Percentiles rank a stretch among this genome's conserved stretches.
Evolutionary conservation across 1,284 basidiomycete genomes (phyloP).

Genomic region (Ustilago crameri): DNA sequence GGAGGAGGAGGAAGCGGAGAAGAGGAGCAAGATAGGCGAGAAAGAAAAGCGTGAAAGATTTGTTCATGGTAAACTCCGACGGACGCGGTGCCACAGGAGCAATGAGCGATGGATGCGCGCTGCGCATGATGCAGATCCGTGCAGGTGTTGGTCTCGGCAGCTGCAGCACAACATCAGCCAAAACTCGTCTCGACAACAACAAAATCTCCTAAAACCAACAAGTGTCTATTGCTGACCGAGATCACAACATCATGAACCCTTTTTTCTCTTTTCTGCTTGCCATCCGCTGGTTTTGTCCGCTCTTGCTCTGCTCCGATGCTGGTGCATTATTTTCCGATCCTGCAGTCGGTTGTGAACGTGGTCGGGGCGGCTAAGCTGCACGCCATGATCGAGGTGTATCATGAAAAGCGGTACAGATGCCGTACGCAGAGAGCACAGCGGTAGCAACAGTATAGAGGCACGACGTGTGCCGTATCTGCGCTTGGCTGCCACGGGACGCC

Average conservation of each 20-base stretch:
- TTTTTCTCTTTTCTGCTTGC: no score
- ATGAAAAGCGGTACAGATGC: no score
- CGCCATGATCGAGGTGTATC: no score
- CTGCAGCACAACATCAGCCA: conserved; percentile 8
- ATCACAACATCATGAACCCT: no score
- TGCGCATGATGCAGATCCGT: conserved; percentile 8
- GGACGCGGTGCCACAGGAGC: conserved; percentile 2
- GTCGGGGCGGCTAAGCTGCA: no score
- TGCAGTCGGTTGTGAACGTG: no score
- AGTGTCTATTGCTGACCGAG: neutral
- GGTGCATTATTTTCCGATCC: no score
- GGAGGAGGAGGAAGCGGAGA: no score
- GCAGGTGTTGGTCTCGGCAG: conserved; percentile 42
- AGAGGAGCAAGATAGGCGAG: neutral
- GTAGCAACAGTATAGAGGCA: neutral
- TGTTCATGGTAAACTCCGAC: conserved; percentile 8
- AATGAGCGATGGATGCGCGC: conserved; percentile 5
- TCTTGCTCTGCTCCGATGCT: no score
- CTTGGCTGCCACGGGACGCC: neutral
- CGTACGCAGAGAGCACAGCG: neutral
- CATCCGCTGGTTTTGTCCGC: no score
- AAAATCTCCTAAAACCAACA: neutral
- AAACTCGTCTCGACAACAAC: conserved; percentile 7
- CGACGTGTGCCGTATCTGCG: neutral
- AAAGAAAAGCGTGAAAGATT: neutral